Conservation (phyloP, 2,329 filamentous ascomycete genomes). For the Trichoderma simmonsii region DNA sequence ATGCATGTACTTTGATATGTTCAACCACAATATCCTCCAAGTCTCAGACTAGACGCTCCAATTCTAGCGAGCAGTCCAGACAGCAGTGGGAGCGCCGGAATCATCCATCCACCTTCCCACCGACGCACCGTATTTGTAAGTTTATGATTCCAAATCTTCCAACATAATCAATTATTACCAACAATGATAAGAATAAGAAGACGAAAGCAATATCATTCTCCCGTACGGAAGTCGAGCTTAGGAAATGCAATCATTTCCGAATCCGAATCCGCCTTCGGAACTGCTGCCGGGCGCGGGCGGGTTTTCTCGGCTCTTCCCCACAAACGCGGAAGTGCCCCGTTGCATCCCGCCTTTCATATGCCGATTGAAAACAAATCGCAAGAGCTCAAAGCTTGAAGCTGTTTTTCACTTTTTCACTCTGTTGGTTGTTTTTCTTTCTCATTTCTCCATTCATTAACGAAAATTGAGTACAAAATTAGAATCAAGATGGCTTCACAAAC, state of each 20-base stretch:
- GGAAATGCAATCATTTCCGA: not conserved
- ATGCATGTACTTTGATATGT: not conserved
- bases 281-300: not conserved
- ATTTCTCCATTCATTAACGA: not conserved
- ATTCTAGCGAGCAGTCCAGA: accelerated
- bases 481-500: not conserved
- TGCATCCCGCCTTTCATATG: constrained; percentile 3
- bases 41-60: not conserved
- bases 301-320: constrained; percentile 15
- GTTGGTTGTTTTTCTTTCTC: not conserved
- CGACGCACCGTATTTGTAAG: not conserved
- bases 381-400: not conserved
- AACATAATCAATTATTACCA: not conserved
- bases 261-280: constrained; percentile 16
- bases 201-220: not conserved
- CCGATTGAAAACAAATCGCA: not conserved
- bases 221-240: not conserved
- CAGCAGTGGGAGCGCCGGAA: not conserved
- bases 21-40: not conserved
- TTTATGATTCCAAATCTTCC: not conserved
- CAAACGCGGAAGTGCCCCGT: constrained; percentile 15
- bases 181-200: too few relatives aligned
- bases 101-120: not conserved
- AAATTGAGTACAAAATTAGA: not conserved
- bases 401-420: not conserved